These are phyloP conservation scores for Populus hybrid DNA, from an alignment of 441 rosid genomes.

Conservation along the genomic window DNA sequence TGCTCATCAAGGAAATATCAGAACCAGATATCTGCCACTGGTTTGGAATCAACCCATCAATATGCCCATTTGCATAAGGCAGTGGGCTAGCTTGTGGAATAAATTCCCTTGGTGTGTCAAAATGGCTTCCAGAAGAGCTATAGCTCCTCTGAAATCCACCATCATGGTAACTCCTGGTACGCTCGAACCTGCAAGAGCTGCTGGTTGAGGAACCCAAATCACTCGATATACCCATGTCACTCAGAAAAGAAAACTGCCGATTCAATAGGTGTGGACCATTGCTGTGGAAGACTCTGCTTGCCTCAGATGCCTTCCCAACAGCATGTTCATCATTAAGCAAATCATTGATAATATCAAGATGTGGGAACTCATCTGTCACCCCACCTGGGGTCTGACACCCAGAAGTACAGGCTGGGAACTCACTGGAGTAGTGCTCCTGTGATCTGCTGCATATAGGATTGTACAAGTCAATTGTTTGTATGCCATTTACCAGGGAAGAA, in stretches of 20 bases:
- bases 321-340: slow-evolving; percentile 79
- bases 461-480: slow-evolving; percentile 32
- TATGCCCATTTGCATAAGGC: slow-evolving; percentile 55
- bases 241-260: slow-evolving; percentile 52
- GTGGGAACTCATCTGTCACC: slow-evolving; percentile 81
- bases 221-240: slow-evolving; percentile 45
- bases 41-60: slow-evolving; percentile 50
- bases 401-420: slow-evolving; percentile 40
- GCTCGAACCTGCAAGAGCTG: slow-evolving; percentile 60
- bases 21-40: slow-evolving; percentile 66
- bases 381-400: slow-evolving; percentile 51
- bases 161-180: slow-evolving; percentile 55
- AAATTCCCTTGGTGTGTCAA: slow-evolving; percentile 47
- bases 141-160: slow-evolving; percentile 48
- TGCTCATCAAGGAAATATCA: slow-evolving; percentile 51
- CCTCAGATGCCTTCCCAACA: slow-evolving; percentile 37
- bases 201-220: slow-evolving; percentile 40
- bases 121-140: slow-evolving; percentile 42
- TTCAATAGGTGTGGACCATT: slow-evolving; percentile 41
- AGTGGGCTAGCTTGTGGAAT: slow-evolving; percentile 42
- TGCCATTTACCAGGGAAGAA: slow-evolving; percentile 28
- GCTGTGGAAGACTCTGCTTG: slow-evolving; percentile 32
- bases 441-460: slow-evolving; percentile 23
- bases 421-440: slow-evolving; percentile 31
- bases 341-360: slow-evolving; percentile 88